Percentiles rank a stretch among this genome's conserved stretches.
These are phyloP conservation scores for Diatrype stigma DNA, from an alignment of 2,329 filamentous ascomycete species.

Conservation along the genomic window DNA sequence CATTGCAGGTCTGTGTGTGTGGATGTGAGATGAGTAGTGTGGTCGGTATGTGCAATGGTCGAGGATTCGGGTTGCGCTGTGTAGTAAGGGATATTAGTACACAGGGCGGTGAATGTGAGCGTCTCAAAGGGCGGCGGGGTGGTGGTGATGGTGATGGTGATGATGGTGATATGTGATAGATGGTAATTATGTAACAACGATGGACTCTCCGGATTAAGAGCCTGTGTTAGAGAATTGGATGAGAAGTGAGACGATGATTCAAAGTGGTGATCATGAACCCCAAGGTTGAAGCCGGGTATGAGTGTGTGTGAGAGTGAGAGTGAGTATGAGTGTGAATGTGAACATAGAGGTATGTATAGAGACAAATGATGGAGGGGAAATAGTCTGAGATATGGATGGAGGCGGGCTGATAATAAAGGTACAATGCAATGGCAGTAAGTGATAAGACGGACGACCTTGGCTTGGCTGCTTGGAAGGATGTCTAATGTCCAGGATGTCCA, in stretches of 20 bases:
- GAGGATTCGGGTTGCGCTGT: constrained; percentile 18
- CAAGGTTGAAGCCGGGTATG: background rate
- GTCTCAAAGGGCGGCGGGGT: background rate
- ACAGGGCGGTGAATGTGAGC: constrained; percentile 17
- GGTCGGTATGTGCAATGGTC: constrained; percentile 11
- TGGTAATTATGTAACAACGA: no score
- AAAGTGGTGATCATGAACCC: constrained; percentile 13
- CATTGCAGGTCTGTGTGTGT: constrained; percentile 35
- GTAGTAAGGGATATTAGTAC: constrained; percentile 20
- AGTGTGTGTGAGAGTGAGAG: constrained; percentile 4
- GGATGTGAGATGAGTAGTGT: constrained; percentile 7
- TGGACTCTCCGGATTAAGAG: background rate
- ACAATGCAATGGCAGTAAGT: constrained; percentile 4
- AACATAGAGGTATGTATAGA: constrained; percentile 18
- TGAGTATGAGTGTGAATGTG: constrained; percentile 12
- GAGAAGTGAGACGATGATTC: constrained; percentile 18
- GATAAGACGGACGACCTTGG: constrained; percentile 9
- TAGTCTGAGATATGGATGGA: constrained; percentile 14
- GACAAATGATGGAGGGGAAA: constrained; percentile 17
- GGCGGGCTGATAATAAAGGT: constrained; percentile 19
- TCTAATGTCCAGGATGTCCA: no score
- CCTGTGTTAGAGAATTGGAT: background rate
- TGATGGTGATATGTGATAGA: background rate
- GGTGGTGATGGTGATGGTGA: background rate
- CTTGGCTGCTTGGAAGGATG: no score